phyloP scores from a whole-genome alignment of 176 grass and related monocot species.

The Oryza meridionalis region DNA sequence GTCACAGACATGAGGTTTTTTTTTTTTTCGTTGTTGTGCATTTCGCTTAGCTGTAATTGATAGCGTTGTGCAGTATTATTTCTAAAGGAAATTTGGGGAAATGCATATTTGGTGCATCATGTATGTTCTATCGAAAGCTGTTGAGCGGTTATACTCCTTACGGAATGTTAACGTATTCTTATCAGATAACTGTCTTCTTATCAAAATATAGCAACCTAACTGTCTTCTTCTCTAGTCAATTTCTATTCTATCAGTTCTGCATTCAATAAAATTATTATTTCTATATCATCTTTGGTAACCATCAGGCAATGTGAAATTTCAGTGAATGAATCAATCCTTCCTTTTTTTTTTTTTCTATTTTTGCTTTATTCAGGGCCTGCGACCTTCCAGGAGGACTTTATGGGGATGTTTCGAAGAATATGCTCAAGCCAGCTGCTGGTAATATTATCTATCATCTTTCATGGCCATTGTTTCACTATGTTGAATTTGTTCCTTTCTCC shows the following conservation, averaged over 20 bases:
- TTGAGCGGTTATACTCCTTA: neutral
- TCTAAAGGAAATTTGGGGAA: neutral
- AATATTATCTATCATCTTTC: constrained; percentile 25
- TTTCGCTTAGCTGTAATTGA: neutral
- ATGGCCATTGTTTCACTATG: neutral
- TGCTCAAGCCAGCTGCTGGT: constrained; percentile 64
- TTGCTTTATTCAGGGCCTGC: constrained; percentile 56
- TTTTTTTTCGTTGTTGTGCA: neutral
- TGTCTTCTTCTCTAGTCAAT: neutral
- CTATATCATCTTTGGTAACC: neutral
- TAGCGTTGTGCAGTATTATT: neutral
- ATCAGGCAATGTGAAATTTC: neutral
- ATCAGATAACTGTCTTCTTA: neutral
- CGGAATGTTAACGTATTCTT: neutral
- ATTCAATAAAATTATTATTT: neutral
- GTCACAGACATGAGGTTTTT: neutral
- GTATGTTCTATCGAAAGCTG: neutral
- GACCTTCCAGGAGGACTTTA: constrained; percentile 29
- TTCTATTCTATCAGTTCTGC: neutral
- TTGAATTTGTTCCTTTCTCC: neutral
- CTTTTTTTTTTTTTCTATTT: constrained; percentile 18
- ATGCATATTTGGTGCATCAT: neutral
- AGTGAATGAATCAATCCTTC: neutral
- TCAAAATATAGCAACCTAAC: neutral
- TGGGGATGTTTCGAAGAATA: constrained; percentile 44